Conservation (phyloP, 805 yeast genomes). For the Candida montana region DNA sequence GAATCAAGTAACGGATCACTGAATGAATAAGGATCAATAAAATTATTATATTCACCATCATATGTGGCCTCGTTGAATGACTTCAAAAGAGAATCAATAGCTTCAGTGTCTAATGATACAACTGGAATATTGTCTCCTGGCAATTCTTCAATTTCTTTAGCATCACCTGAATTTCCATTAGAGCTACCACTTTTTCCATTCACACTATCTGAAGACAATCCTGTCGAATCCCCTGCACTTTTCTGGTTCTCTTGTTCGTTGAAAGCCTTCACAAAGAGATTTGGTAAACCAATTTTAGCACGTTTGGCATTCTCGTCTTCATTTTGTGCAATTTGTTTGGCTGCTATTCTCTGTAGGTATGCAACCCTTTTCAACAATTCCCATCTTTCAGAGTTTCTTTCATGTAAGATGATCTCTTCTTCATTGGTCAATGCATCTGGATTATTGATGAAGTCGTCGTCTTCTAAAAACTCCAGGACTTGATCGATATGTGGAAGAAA, state of each 20-base stretch:
- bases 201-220: neutral
- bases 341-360: slow-evolving; percentile 62
- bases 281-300: slow-evolving; percentile 16
- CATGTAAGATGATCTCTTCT: slow-evolving; percentile 33
- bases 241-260: slow-evolving; percentile 5
- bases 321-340: slow-evolving; percentile 38
- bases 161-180: neutral
- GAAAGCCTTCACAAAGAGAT: slow-evolving; percentile 3
- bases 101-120: slow-evolving; percentile 38
- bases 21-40: slow-evolving; percentile 83
- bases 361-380: slow-evolving; percentile 62
- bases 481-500: slow-evolving; percentile 56
- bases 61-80: slow-evolving; percentile 32
- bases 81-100: slow-evolving; percentile 36
- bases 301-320: slow-evolving; percentile 37
- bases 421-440: slow-evolving; percentile 29
- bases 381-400: slow-evolving; percentile 58
- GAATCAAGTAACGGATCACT: slow-evolving; percentile 81
- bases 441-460: slow-evolving; percentile 32
- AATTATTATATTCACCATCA: slow-evolving; percentile 30
- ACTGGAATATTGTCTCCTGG: slow-evolving; percentile 32
- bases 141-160: slow-evolving; percentile 15
- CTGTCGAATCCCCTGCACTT: neutral
- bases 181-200: neutral
- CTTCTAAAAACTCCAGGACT: slow-evolving; percentile 49